Evolutionary conservation across 2,329 filamentous ascomycete genomes (phyloP).

Genomic region (Pseudogymnoascus sp.): DNA sequence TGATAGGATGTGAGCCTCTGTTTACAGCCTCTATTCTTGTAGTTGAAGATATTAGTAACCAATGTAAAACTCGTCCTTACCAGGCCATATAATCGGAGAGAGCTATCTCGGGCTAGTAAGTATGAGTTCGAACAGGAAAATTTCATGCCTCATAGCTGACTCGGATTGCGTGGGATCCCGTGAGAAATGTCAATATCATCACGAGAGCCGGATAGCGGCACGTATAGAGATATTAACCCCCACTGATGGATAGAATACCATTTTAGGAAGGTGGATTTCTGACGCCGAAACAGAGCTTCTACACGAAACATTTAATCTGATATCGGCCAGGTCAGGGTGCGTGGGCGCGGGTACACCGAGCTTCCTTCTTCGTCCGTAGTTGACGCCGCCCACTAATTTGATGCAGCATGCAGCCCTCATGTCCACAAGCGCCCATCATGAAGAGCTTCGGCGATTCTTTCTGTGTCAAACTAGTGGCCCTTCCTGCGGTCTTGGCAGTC

Average conservation of each 20-base stretch:
- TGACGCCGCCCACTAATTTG: neutral
- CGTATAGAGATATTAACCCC: neutral
- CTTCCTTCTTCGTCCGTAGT: conserved; percentile 2
- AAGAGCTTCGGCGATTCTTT: neutral
- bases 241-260: neutral
- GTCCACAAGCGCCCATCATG: neutral
- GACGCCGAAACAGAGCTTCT: neutral
- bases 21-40: neutral
- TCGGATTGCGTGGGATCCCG: neutral
- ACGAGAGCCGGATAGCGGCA: neutral
- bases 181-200: neutral
- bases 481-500: neutral
- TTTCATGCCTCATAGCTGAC: neutral
- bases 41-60: neutral
- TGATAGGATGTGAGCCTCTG: no score
- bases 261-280: neutral
- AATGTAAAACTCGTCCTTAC: neutral
- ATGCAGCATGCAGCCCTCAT: neutral
- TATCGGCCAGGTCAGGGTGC: neutral
- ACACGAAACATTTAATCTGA: neutral
- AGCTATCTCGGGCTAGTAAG: neutral
- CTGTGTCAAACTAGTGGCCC: neutral
- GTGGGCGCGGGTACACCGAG: neutral
- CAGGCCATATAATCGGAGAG: neutral
- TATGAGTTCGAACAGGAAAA: neutral